Conservation (phyloP, 2,329 filamentous ascomycete genomes). For the Sporothrix dimorphospora region DNA sequence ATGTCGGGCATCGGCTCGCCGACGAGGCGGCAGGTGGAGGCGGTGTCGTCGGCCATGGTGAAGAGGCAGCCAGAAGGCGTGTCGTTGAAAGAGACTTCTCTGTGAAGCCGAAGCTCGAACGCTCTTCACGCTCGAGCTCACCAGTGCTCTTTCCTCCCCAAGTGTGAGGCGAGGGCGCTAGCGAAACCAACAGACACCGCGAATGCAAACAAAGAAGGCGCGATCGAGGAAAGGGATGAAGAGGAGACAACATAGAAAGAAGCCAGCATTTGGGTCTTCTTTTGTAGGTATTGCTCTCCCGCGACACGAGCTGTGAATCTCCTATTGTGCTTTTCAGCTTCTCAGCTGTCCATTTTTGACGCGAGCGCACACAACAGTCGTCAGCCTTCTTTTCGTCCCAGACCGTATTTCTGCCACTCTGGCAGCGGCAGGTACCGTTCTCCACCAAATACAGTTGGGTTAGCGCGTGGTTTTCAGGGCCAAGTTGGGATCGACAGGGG, state of each 20-base stretch:
- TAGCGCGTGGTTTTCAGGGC: background rate
- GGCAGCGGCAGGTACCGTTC: background rate
- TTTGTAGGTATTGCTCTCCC: background rate
- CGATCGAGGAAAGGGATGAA: background rate
- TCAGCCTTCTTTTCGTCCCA: background rate
- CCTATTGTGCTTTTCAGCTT: background rate
- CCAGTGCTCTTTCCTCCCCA: background rate
- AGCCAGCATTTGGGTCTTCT: background rate
- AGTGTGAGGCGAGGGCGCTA: background rate
- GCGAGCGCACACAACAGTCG: background rate
- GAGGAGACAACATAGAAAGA: background rate
- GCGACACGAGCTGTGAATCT: background rate
- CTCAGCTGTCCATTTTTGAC: background rate
- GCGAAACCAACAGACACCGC: background rate
- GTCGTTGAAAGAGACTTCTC: background rate
- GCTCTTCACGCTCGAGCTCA: too few relatives aligned
- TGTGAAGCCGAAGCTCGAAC: background rate
- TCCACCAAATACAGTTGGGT: background rate
- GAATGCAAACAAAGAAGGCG: background rate
- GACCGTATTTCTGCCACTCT: background rate
- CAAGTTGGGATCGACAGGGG: background rate
- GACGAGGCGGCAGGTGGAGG: constrained; percentile 35
- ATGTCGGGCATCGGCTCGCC: constrained; percentile 40
- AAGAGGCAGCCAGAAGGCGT: background rate
- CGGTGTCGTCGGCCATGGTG: constrained; percentile 1